Base-by-base conservation (phyloP, 2,329 filamentous ascomycete genomes). In the Penicillium sp. region DNA sequence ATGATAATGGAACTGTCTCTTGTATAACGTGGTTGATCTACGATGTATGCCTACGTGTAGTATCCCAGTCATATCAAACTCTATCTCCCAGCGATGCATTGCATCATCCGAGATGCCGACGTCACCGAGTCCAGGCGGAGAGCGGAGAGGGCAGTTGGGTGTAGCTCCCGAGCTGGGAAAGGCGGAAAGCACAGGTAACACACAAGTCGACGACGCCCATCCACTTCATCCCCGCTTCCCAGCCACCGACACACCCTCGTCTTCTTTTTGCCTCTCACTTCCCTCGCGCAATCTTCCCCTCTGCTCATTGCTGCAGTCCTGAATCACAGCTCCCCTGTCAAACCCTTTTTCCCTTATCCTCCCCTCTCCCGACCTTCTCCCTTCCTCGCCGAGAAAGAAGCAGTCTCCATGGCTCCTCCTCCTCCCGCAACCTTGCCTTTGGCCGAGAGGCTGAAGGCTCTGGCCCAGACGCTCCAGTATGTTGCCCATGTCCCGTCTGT, bases 391-490 rank as follows among this genome's bases (percentile, higher is more conserved):
- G 52, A 40, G 33, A 40, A 52, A 63, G 51, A 52, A 63, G 51
- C 57, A 46, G 35, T 58, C 63, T 71, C 70, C 60, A 91, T 91
- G 89, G 87, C 91, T 79, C 89, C 91, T 80, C 89, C 90, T 78
- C 89, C 90, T 67, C 81, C 89, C 61, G 81, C 89, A 60, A 84
- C 81, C 70, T 78, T 90, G 78, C 88, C 92, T 76, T 82, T 95
- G 72, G 80, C 82, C 73, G 88, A 95, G 82, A 86, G 93, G 74
- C 81, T 97, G 62, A 79, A 92, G 71, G 83, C 86, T 70, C 84
- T 98, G 69, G 93, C 89, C 68, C 88, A 96, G 79, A 98, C 93
- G 49, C 84, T 98, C 69, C 95, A 98, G 83, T 99, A 77, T 71
- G 94, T 90, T 76, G 78, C 66, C 66, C 58, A 13, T 52, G 64